A percentile compares a stretch with the other conserved stretches of the same genome.
These are phyloP conservation scores for Sugiyamaella mastotermitis DNA, from an alignment of 805 yeast genomes.

Conservation along the genomic window DNA sequence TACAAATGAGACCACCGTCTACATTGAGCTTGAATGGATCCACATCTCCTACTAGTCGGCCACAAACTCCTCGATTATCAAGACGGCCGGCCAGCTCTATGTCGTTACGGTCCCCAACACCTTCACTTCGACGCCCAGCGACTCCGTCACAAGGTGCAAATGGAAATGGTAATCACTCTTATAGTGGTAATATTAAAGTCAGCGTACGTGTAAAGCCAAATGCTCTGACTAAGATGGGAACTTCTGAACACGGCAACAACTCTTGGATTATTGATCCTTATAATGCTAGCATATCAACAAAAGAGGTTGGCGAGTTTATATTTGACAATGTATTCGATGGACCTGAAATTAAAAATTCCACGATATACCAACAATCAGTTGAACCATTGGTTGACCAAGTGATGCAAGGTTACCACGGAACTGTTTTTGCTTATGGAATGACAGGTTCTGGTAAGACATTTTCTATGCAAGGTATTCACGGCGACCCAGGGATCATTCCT, in stretches of 20 bases:
- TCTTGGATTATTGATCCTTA: conserved; percentile 41
- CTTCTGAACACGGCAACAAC: conserved; percentile 5
- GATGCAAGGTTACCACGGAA: conserved; percentile 51
- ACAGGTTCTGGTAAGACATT: conserved; percentile 90
- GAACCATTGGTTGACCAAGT: conserved; percentile 48
- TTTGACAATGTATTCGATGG: conserved; percentile 79
- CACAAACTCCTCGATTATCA: conserved; percentile 22
- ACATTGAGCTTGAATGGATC: conserved; percentile 2
- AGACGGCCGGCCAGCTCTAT: conserved; percentile 24
- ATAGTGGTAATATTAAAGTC: conserved; percentile 69
- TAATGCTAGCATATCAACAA: conserved; percentile 38
- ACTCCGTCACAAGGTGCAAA: conserved; percentile 19
- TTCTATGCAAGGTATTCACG: conserved; percentile 69
- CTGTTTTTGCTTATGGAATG: conserved; percentile 81
- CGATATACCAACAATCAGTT: conserved; percentile 56
- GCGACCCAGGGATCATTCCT: conserved; percentile 67
- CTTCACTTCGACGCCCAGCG: conserved; percentile 18
- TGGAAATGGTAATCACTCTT: conserved; percentile 21
- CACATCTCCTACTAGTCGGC: conserved; percentile 13
- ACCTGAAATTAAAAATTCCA: conserved; percentile 38
- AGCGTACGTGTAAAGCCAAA: conserved; percentile 72
- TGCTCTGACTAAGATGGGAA: conserved; percentile 2
- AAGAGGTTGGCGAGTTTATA: conserved; percentile 56
- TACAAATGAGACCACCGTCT: conserved; percentile 9
- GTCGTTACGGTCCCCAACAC: conserved; percentile 24